phyloP scores from a whole-genome alignment of 768 basidiomycete species.

The Rickenella mellea region DNA sequence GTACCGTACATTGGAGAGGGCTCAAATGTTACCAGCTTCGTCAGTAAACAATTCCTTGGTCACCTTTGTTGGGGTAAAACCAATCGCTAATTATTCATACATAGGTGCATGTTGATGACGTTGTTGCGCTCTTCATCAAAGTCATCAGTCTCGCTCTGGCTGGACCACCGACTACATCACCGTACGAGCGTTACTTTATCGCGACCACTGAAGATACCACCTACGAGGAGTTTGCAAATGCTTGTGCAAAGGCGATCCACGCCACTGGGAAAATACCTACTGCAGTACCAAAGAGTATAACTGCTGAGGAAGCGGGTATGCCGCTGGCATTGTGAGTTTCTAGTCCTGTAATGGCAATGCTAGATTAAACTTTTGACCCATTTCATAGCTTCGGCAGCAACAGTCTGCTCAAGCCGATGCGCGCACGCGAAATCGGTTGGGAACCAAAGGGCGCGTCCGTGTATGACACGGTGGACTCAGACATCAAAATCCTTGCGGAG shows the following conservation, averaged over 20 bases:
- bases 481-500: no score
- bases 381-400: neutral
- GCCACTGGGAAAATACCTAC: neutral
- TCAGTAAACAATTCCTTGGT: neutral
- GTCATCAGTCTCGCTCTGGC: neutral
- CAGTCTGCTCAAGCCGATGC: neutral
- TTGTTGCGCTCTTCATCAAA: neutral
- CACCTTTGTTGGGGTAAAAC: no score
- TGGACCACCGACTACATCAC: neutral
- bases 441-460: no score
- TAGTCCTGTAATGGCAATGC: neutral
- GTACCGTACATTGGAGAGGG: neutral
- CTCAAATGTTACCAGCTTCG: neutral
- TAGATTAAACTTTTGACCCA: neutral
- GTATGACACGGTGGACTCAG: no score
- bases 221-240: neutral
- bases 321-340: neutral
- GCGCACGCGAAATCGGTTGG: neutral
- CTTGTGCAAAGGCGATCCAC: neutral
- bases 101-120: neutral
- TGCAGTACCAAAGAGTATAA: neutral
- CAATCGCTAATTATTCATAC: neutral
- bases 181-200: neutral
- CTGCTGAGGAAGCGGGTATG: neutral
- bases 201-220: neutral